These are phyloP conservation scores for Aspergillus funiculosus DNA, from an alignment of 495 filamentous ascomycete genomes.

Conservation along the genomic window DNA sequence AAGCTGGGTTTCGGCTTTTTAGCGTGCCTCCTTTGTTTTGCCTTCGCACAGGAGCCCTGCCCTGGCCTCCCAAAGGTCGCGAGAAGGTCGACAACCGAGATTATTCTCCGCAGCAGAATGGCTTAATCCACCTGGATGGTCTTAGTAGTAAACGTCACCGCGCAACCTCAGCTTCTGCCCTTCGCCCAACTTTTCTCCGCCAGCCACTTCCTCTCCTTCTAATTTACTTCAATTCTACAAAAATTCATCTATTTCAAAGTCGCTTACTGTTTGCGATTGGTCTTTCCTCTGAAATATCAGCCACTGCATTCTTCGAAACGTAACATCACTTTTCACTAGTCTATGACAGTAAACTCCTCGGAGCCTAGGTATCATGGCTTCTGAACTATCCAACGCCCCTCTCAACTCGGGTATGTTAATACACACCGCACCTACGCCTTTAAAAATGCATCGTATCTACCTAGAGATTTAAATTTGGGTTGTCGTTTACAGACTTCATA, in stretches of 20 bases:
- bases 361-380: conserved; percentile 33
- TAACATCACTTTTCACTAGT: background rate
- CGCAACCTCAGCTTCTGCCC: conserved; percentile 32
- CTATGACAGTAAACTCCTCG: too few species aligned
- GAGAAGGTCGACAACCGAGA: conserved; percentile 14
- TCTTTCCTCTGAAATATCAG: too few species aligned
- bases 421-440: background rate
- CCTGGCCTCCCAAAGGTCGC: conserved; percentile 1
- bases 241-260: conserved; percentile 17
- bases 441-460: too few species aligned
- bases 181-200: conserved; percentile 9
- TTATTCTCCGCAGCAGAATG: conserved; percentile 23
- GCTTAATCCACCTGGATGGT: conserved; percentile 23
- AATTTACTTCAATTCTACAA: conserved; percentile 12
- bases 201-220: conserved; percentile 1
- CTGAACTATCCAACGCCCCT: conserved; percentile 17
- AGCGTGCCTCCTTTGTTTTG: conserved; percentile 2
- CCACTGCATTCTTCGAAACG: background rate
- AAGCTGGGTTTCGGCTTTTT: conserved; percentile 15
- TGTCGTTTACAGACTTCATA: background rate
- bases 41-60: conserved; percentile 2
- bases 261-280: conserved; percentile 17
- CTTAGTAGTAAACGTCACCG: conserved; percentile 41
- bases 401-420: conserved; percentile 22
- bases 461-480: background rate